A percentile compares a stretch with the other conserved stretches of the same genome.
Conservation (phyloP, 306 rosid species). For the Glycine soja region DNA sequence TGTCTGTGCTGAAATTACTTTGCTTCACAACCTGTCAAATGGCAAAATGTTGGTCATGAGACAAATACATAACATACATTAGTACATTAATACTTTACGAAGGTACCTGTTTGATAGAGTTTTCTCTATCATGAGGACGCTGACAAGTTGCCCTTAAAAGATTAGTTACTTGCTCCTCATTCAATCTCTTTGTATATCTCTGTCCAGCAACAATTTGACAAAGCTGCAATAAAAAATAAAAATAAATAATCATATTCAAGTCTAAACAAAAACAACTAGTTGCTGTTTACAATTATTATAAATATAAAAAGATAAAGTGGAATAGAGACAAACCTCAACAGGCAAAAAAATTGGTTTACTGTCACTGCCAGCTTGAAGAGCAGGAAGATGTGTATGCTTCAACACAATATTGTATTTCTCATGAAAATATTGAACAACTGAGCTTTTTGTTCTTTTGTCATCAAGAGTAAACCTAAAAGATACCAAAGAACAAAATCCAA, state of each 20-base stretch:
- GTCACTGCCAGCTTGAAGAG: conserved; percentile 77
- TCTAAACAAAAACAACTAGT: background rate
- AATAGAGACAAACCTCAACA: conserved; percentile 66
- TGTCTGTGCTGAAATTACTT: conserved; percentile 45
- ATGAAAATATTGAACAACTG: conserved; percentile 60
- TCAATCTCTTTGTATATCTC: conserved; percentile 66
- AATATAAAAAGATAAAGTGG: no score
- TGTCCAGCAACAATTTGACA: conserved; percentile 69
- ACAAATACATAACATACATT: no score
- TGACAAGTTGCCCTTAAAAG: conserved; percentile 78
- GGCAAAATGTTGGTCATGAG: no score
- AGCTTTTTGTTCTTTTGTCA: conserved; percentile 23
- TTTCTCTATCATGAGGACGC: conserved; percentile 56
- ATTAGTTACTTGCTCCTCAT: conserved; percentile 64
- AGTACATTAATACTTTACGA: no score
- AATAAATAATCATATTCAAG: background rate
- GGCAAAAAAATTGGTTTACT: conserved; percentile 68
- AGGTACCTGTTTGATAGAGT: background rate
- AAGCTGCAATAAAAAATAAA: conserved; percentile 49
- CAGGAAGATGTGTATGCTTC: conserved; percentile 54
- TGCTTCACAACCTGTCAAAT: conserved; percentile 39
- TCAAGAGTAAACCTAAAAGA: conserved; percentile 66
- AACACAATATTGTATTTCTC: conserved; percentile 55
- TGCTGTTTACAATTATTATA: background rate
- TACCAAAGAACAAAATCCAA: conserved; percentile 2